Conservation (phyloP, 1,284 basidiomycete genomes). For the Apiotrichum laibachii region DNA sequence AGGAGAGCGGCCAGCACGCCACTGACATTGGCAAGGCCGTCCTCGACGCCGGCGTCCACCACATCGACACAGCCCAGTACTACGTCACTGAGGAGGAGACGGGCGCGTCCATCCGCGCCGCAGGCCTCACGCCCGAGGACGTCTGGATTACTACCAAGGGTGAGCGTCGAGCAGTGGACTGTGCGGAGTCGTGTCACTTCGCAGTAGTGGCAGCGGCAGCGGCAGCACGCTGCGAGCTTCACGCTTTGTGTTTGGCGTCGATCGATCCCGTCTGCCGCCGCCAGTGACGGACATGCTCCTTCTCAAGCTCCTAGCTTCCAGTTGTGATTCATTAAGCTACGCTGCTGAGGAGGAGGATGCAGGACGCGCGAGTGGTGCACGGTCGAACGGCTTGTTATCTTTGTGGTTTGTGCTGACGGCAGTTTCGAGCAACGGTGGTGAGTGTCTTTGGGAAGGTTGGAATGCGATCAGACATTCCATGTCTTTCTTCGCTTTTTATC, state of each 20-base stretch:
- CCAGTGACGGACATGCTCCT: no score
- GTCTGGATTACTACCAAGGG: conserved; percentile 59
- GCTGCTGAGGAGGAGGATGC: no score
- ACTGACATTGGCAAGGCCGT: conserved; percentile 27
- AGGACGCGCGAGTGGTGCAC: no score
- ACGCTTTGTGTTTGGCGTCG: no score
- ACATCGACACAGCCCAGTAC: conserved; percentile 48
- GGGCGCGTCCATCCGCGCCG: conserved; percentile 49
- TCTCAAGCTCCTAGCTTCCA: no score
- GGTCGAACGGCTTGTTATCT: no score
- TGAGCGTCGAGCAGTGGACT: conserved; percentile 8
- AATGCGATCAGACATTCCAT: no score
- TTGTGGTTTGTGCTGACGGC: neutral
- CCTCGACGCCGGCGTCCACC: conserved; percentile 42
- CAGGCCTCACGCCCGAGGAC: conserved; percentile 51
- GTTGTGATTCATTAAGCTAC: no score
- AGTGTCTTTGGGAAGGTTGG: neutral
- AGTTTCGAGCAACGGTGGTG: conserved; percentile 13
- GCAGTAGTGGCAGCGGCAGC: no score
- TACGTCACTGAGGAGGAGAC: conserved; percentile 51
- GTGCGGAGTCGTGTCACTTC: neutral
- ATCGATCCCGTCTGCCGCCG: no score
- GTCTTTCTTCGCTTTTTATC: no score
- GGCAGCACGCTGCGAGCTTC: no score
- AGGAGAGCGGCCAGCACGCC: conserved; percentile 18